Evolutionary conservation across 306 rosid species (phyloP).

Genomic region (Glycine tomentella): DNA sequence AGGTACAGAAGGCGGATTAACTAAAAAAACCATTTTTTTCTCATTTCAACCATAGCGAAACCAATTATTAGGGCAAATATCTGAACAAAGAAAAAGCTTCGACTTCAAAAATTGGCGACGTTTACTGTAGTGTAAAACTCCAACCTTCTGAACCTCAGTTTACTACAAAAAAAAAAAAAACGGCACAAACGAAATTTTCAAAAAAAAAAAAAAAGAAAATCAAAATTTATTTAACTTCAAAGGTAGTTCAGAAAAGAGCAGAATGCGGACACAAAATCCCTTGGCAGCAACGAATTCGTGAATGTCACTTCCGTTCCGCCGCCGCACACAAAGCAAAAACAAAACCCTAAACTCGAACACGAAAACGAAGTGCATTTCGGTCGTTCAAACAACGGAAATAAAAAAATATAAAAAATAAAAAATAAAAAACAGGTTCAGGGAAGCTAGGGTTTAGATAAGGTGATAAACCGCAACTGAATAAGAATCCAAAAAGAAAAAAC

Average conservation of each 20-base stretch:
- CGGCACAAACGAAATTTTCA: not conserved
- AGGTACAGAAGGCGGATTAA: not conserved
- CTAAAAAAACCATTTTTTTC: not conserved
- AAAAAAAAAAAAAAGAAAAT: too few species aligned
- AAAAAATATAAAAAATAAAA: too few species aligned
- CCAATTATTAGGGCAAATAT: not conserved
- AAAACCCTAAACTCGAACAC: constrained; percentile 56
- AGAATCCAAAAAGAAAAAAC: constrained; percentile 10
- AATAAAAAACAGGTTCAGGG: not conserved
- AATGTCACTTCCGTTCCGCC: not conserved
- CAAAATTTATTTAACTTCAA: not conserved
- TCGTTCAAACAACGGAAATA: not conserved
- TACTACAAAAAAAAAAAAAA: not conserved
- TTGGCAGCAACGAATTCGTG: not conserved
- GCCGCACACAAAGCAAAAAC: constrained; percentile 20
- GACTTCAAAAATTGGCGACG: not conserved
- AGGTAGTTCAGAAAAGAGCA: not conserved
- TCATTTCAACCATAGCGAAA: not conserved
- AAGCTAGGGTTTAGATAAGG: constrained; percentile 53
- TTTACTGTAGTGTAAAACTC: not conserved
- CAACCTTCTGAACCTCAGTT: not conserved
- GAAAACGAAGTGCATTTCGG: constrained; percentile 40
- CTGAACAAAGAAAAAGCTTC: not conserved
- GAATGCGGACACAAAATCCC: constrained; percentile 22
- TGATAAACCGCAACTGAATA: constrained; percentile 17